These are phyloP conservation scores for Crucibulum laeve DNA, from an alignment of 768 basidiomycete species.

Conservation along the genomic window DNA sequence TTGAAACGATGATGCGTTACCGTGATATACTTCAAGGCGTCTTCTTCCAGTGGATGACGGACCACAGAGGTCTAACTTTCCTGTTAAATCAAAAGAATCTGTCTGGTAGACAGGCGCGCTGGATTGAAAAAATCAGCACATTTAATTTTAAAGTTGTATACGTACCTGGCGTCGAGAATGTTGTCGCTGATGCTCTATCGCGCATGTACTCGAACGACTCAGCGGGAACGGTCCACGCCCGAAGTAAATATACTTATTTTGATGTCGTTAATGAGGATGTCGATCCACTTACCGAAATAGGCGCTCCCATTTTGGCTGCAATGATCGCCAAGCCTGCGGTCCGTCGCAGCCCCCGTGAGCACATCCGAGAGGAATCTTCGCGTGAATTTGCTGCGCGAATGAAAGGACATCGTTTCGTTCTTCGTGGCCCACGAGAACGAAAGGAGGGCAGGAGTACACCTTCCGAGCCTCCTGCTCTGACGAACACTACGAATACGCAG, in stretches of 20 bases:
- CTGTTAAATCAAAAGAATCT: constrained; percentile 4
- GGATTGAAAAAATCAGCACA: constrained; percentile 6
- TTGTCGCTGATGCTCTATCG: neutral
- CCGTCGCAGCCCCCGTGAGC: constrained; percentile 6
- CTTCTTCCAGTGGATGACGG: constrained; percentile 18
- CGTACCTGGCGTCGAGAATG: neutral
- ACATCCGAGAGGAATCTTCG: constrained; percentile 12
- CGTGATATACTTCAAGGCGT: constrained; percentile 19
- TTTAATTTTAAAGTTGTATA: neutral
- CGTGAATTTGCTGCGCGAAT: no score
- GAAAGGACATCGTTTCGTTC: constrained; percentile 19
- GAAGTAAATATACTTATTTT: neutral
- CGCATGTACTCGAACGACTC: neutral
- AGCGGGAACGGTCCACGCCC: neutral
- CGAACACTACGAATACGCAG: no score
- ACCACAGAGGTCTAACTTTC: constrained; percentile 3
- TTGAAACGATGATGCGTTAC: constrained; percentile 22
- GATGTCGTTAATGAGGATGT: constrained; percentile 4
- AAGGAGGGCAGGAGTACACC: constrained; percentile 20
- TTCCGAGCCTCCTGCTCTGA: no score
- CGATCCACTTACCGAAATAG: no score
- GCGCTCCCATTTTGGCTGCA: constrained; percentile 3
- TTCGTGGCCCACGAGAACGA: constrained; percentile 17
- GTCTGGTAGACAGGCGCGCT: constrained; percentile 5
- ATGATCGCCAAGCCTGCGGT: constrained; percentile 4